A percentile compares a stretch with the other conserved stretches of the same genome.
Conservation (phyloP, 345 rosid species). For the Physaria fendleri region DNA sequence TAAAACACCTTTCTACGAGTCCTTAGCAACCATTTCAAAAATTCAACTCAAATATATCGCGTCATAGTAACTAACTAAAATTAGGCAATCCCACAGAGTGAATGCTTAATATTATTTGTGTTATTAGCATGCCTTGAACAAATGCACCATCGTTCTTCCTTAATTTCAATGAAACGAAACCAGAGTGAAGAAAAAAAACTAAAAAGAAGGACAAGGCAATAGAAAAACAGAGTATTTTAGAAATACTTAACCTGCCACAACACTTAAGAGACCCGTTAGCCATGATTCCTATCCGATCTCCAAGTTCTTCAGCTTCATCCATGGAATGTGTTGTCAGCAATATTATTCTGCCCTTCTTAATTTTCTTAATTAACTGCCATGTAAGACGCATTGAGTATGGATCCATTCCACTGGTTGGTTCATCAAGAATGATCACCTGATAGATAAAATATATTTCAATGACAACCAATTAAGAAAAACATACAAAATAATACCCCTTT, state of each 20-base stretch:
- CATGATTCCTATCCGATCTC: constrained; percentile 97
- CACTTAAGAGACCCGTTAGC: constrained; percentile 94
- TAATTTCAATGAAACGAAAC: neutral
- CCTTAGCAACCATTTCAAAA: constrained; percentile 1
- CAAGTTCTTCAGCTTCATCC: constrained; percentile 99
- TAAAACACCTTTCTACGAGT: constrained; percentile 7
- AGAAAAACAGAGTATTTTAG: neutral
- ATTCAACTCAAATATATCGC: neutral
- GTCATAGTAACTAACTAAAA: neutral
- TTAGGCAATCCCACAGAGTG: neutral
- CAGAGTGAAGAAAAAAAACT: neutral
- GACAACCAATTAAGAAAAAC: constrained; percentile 9
- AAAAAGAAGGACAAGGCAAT: constrained; percentile 5
- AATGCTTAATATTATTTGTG: constrained; percentile 6
- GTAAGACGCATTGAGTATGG: constrained; percentile 98
- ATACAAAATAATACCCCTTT: neutral
- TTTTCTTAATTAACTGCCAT: constrained; percentile 92
- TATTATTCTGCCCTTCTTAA: constrained; percentile 83
- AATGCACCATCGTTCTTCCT: neutral
- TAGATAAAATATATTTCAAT: constrained; percentile 21
- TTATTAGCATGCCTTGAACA: constrained; percentile 9
- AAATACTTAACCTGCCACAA: constrained; percentile 71
- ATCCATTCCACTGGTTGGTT: constrained; percentile 99
- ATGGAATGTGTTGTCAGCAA: constrained; percentile 96
- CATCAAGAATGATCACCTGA: constrained; percentile 94